Base-by-base conservation (phyloP, 2,329 filamentous ascomycete species). In the Apiospora malaysiana region DNA sequence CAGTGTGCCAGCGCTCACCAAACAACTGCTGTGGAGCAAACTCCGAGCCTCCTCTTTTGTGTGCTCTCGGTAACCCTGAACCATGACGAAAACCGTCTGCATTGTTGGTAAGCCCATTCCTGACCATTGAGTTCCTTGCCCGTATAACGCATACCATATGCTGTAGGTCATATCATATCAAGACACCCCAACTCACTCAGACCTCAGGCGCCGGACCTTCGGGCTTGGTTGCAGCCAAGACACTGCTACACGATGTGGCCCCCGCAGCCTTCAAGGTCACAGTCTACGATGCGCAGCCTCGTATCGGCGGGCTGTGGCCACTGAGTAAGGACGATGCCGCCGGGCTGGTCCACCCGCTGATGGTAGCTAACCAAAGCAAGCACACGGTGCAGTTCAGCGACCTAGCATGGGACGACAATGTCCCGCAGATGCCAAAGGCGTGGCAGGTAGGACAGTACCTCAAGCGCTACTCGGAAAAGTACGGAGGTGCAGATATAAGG, bases 231-330 rank as follows among this genome's bases (percentile, higher is more conserved):
- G 89, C 90, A 12, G 91, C 91, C 75, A 96, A 95, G 82, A 92
- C 91, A 0, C 84, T 96, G 40, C 85, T 94, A 72, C 85, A 90
- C 81, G 85, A 90, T 77, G 83, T 83, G 43, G 84, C 87, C 0
- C 79, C 81, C 2, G 85, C 81, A 14, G 83, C 84, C 7, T 95
- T 93, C 81, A 83, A 85, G 6, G 91, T 95, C 66, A 92, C 89
- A 3, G 80, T 97, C 32, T 93, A 92, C 76, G 94, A 97, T 67
- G 83, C 86, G 21, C 87, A 90, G 66, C 77, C 85, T 45, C 86
- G 88, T 49, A 85, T 95, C 21, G 94, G 93, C 14, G 94, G 94
- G 0, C 87, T 96, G n/a, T 97, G 94, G 94, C 91, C 92, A 4
- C 82, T 83, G 1, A 80, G 81, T 16, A 85, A 83, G 69, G 74